Evolutionary conservation across 768 basidiomycete species (phyloP), one percentile per base, ranked within the genome.

Genomic region (Solioccasus polychromus): DNA sequence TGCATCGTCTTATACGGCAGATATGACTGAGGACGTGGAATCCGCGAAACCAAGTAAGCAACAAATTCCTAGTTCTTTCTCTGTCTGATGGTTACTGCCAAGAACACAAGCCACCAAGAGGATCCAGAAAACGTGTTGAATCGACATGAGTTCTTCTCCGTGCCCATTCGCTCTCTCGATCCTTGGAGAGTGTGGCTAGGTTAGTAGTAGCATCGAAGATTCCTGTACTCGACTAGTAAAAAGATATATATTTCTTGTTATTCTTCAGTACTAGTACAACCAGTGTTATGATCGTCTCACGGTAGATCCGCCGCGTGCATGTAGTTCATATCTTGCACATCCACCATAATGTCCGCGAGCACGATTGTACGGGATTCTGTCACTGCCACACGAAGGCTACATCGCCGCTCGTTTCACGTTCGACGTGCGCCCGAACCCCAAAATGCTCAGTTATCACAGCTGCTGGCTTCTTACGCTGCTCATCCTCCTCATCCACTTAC

Each of bases 401-500:
- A 46, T 22, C 44, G 49, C 22, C 46, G 61, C 19, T 48, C 29
- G 26, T 51, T 58, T 39, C 57, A 70, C 43, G 55, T 51, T 52
- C 71, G 70, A 37, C 67, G 69, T 40, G 71, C 74, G 2, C 80
- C 78, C 10, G 70, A 71, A 35, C 76, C 78, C 3, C 67, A 73
- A 14, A 74, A 76, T 22, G 63, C 71, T 8, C 76, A 85, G 54
- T 64, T 83, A 26, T 73, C 78, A 7, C 71, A 78, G 25, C 72
- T 90, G 19, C 68, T 91, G 20, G 74, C 80, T 22, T 73, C 78
- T 50, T 85, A 82, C 43, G 79, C 80, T 18, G 72, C 77, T 34
- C 78, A 84, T 43, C 70, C 78, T 30, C 79, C 81, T n/a, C 76
- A 76, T 14, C 81, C 86, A 11, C 71, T 92, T 38, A 85, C 85